Base-by-base conservation (phyloP, 1,139 yeast genomes). In the Pichia sp. region DNA sequence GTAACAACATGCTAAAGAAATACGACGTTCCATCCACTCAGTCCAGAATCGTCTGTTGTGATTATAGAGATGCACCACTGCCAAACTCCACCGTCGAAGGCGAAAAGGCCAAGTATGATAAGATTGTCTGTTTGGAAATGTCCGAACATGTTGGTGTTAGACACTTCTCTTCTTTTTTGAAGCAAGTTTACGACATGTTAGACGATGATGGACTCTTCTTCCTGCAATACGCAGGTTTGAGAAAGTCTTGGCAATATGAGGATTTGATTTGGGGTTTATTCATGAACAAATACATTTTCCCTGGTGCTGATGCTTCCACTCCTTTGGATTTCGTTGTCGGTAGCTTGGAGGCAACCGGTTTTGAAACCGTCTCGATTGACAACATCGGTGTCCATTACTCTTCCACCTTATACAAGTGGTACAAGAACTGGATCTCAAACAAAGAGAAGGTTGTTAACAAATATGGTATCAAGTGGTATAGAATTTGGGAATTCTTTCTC, bases 231-330 rank as follows among this genome's bases (percentile, higher is more conserved):
- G 93, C 97, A 54, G 97, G 97, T 55, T 77, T 90, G 66, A 84
- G 97, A 76, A 91, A 90, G 77, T 77, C 81, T 60, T 90, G 97
- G 97, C 97, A 90, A 76, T 90, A 88, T 72, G 97, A 90, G 76
- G 97, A 90, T 71, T 80, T 90, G 67, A 78, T 83, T 73, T 90
- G 97, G 97, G 97, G 97, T 63, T 77, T 91, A 70, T 91, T 90
- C 73, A 91, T 90, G 97, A 90, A 91, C 82, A 90, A 89, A 78
- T 90, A 89, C 75, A 85, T 90, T 69, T 90, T 90, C 90, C 97
- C 97, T 49, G 97, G 97, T 74, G 97, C 97, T 54, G 97, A 90
- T 75, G 97, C 97, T 50, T 88, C 96, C 8, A 91, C 97, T 55
- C 97, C 97, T 51, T 80, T 91, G 66, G 89, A 90, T 56, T 91